Percentiles rank a stretch among this genome's conserved stretches.
These are phyloP conservation scores for Chytridium lagenaria DNA, from an alignment of 371 early-diverging fungal species.

Conservation along the genomic window DNA sequence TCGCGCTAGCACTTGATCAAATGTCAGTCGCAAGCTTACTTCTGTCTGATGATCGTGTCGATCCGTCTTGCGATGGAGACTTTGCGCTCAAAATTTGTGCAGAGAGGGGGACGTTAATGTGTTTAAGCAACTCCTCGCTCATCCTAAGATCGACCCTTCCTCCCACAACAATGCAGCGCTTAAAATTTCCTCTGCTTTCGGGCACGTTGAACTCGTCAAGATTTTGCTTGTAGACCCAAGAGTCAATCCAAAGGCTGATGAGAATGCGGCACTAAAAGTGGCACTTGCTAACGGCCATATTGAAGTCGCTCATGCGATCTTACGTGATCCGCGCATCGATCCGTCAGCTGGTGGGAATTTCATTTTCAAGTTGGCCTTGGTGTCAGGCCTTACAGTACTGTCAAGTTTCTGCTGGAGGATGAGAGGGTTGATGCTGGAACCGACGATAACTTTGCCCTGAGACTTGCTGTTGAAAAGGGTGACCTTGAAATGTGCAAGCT, in stretches of 20 bases:
- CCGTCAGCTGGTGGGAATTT: conserved; percentile 19
- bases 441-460: neutral
- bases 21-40: conserved; percentile 18
- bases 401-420: neutral
- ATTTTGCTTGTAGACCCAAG: neutral
- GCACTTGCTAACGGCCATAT: conserved; percentile 23
- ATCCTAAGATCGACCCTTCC: conserved; percentile 22
- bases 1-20: conserved; percentile 20
- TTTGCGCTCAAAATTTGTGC: conserved; percentile 25
- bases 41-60: conserved; percentile 13
- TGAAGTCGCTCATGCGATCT: conserved; percentile 16
- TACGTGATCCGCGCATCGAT: conserved; percentile 20
- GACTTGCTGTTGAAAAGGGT: neutral
- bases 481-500: neutral
- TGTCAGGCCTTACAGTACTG: conserved; percentile 16
- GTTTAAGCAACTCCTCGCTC: neutral
- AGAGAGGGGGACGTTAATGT: conserved; percentile 6
- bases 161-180: conserved; percentile 24
- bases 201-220: conserved; percentile 22
- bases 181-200: conserved; percentile 16
- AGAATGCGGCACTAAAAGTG: conserved; percentile 3
- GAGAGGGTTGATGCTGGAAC: neutral
- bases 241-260: conserved; percentile 23
- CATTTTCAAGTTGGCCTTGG: conserved; percentile 23
- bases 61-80: conserved; percentile 22